Base-by-base conservation (phyloP, 2,329 filamentous ascomycete species). In the Dactylellina sp. region DNA sequence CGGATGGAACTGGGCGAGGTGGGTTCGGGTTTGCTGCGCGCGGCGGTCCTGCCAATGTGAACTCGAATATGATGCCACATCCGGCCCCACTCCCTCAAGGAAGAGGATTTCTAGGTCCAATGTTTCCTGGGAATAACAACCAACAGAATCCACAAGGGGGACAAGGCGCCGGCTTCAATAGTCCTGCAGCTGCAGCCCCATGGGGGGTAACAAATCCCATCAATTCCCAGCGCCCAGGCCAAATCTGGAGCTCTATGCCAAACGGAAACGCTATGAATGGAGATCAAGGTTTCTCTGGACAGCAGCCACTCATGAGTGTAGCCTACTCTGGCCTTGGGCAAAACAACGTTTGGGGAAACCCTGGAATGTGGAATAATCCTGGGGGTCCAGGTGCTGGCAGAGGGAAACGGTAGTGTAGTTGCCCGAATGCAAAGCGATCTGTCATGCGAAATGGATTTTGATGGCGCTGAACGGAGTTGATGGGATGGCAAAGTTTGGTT, bases 311-410 rank as follows among this genome's bases (percentile, higher is more conserved):
- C 1, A 71, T 71, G 42, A 57, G 66, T 7, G 56, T 57, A 7
- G 25, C 52, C 4, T 72, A 72, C 49, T 64, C 68, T 32, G 60
- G 59, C 7, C 52, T 72, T 44, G 68, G 68, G 28, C 68, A 72
- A 47, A 72, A 65, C 49, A 72, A 72, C 39, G 68, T 72, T 16
- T 72, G 68, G 68, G 68, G 60, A 14, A 72, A 65, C 44, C 53
- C 60, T 47, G 61, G 60, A 44, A 60, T 37, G 37, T 65, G 61
- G 60, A 72, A 61, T 22, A 64, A 44, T 25, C 37, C 35, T 35
- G 60, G 44, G n/a, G 60, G 59, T 18, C 60, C 60, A 18, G 60
- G 60, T n/a, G 35, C 59, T 42, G 68, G 60, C 6, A 60, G 68
- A 50, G 68, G 68, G 28, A 72, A 65, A 42, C 60, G 60, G 20